Evolutionary conservation across 164 flowering plant species (phyloP), one percentile per base, ranked within the genome.

Genomic region (Tetrastigma voinierianum): DNA sequence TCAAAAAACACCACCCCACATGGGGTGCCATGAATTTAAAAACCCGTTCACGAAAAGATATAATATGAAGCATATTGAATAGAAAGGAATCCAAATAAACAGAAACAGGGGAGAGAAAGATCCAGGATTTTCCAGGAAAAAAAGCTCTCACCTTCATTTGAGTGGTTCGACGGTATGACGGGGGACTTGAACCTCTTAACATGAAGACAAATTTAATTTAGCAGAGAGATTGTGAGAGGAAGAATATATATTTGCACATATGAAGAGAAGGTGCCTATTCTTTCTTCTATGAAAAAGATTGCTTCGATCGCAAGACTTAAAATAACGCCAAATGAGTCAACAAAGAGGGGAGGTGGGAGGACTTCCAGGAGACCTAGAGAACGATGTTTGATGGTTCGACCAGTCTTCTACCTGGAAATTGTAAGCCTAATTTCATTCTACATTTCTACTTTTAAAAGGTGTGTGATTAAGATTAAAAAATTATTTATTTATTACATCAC

Each of bases 141-240:
- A 55, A 54, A 19, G 11, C 18, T 53, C 56, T 59, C 51, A 71
- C 74, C 74, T 71, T 71, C 74, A 71, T 69, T 65, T 59, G 1
- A 45, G n/a, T 68, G 48, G 47, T 57, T 24, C 21, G 16, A 58
- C 56, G 55, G 18, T 61, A 19, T 21, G 66, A 53, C 52, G 13
- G 7, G 51, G 52, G n/a, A 60, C 14, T 51, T 20, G 6, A 15
- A 23, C 13, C 40, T 7, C 6, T 7, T 32, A 32, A 4, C 40
- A 32, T 7, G 40, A 64, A n/a, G 40, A 3, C 2, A 51, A 49
- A 15, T 45, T 20, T 24, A 16, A 63, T n/a, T 25, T 19, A 49
- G 46, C 56, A 65, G 43, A 55, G 17, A 53, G 23, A n/a, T n/a
- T 32, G 8, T 32, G 40, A 32, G 40, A 32, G 40, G 40, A 7